Base-by-base conservation (phyloP, 495 filamentous ascomycete species). In the Aspergillus bridgeri region DNA sequence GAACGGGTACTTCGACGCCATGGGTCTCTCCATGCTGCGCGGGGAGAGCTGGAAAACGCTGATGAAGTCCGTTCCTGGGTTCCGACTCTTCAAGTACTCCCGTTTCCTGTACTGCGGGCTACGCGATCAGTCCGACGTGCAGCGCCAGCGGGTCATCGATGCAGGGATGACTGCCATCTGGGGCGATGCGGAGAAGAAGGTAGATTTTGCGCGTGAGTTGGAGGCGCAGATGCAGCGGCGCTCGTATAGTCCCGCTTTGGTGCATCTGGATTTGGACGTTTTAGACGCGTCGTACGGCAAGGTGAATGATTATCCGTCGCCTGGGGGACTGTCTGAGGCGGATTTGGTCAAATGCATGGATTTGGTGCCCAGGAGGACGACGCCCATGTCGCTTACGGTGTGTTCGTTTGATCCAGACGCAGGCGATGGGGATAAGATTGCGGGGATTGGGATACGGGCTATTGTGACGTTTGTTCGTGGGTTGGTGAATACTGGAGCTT, bases 11-110 rank as follows among this genome's bases (percentile, higher is more conserved):
- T 53, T 69, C 21, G 63, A 66, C 48, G 62, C 60, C 2, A 65
- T 69, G 64, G 66, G 66, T 7, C 58, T 66, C 2, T 66, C 64
- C 8, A 66, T 69, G 66, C 56, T 69, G 7, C 64, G 67, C n/a
- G 65, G 63, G 6, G 62, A 70, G 44, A 65, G 60, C 52, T 70
- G 65, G 63, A 62, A 65, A 42, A 55, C 58, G n/a, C 50, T 64
- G 0, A 70, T 59, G 59, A 57, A 51, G 0, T 62, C 61, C 1
- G 58, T 67, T 23, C 67, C 65, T 11, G 65, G 62, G 2, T 70
- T 53, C 23, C 5, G 59, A 42, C 62, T 57, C 1, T 56, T 64
- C 6, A 11, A 51, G 5, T 64, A 61, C 45, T 42, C 59, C 5
- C 51, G 58, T 5, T 69, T 67, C 29, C 51, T 69, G 9, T 67